phyloP scores from a whole-genome alignment of 2,329 filamentous ascomycete species.

The Cladosporium phlei region DNA sequence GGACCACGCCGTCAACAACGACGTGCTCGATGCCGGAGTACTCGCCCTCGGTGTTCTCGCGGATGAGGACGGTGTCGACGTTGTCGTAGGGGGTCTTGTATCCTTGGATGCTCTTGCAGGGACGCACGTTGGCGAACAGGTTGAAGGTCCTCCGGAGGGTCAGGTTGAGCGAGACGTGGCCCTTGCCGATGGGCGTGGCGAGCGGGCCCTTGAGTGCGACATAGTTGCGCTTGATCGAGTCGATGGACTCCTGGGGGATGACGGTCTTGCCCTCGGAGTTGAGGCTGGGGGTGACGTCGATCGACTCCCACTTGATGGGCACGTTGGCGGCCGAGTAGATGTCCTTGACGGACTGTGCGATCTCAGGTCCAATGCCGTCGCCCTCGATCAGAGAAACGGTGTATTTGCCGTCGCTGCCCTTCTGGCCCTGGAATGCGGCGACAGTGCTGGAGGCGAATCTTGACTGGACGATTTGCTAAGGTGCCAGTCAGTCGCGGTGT shows the following conservation, averaged over 20 bases:
- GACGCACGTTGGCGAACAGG: constrained; percentile 98
- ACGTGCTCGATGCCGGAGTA: constrained; percentile 99
- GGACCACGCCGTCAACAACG: constrained; percentile 94
- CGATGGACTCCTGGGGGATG: constrained; percentile 88
- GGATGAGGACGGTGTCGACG: constrained; percentile 95
- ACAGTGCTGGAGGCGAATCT: constrained; percentile 45
- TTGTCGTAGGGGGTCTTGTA: constrained; percentile 98
- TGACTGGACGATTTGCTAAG: not conserved
- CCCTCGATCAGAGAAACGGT: constrained; percentile 96
- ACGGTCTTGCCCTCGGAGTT: constrained; percentile 86
- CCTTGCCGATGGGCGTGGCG: constrained; percentile 96
- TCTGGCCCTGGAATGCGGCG: constrained; percentile 89
- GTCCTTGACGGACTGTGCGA: constrained; percentile 95
- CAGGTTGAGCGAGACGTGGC: constrained; percentile 97
- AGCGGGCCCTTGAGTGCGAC: constrained; percentile 97
- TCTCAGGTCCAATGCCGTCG: constrained; percentile 97
- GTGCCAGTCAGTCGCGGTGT: constrained; percentile 1
- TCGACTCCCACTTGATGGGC: constrained; percentile 94
- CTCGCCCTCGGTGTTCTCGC: constrained; percentile 99
- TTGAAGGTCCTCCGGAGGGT: constrained; percentile 99
- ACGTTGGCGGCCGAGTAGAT: constrained; percentile 96
- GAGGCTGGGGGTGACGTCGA: constrained; percentile 89
- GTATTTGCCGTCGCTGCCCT: constrained; percentile 88
- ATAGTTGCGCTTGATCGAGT: constrained; percentile 91
- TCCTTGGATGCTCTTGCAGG: constrained; percentile 92